Evolutionary conservation across 176 grass and related monocot genomes (phyloP), one percentile per base, ranked within the genome.

Genomic region (Echinochloa phyllopogon): DNA sequence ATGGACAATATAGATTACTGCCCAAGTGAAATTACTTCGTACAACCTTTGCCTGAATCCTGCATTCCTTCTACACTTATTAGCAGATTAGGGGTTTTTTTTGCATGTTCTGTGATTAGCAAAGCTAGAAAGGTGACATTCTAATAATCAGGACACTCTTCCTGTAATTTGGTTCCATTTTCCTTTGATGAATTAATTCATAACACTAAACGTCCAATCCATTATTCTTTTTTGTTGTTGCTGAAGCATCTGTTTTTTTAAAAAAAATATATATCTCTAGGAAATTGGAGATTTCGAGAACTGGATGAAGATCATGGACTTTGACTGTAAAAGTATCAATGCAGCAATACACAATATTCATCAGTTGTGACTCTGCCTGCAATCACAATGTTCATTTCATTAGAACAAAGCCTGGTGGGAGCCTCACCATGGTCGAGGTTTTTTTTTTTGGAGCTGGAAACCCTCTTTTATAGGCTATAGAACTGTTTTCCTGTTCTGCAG

Each of bases 281-380:
- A 92, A 90, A 92, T 95, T 37, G 80, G 87, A 77, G 91, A 95
- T 52, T 95, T 94, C 40, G 80, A 89, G 87, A 94, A 95, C 76
- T 88, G 91, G 91, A 89, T 92, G 87, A 95, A 95, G 85, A 89
- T 92, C 6, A 98, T 95, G 88, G 91, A 90, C 60, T 94, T 92
- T 13, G 91, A 94, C 77, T 93, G 92, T 78, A 92, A 98, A 95
- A 85, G 80, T 76, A 84, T 94, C 74, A 94, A 95, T 87, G 89
- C 93, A 75, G 89, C 85, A 62, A 91, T 94, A 53, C 76, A 82
- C 72, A 93, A 85, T 20, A 96, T 96, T 77, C 87, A 89, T 83
- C 84, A 83, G 52, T 59, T 67, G 67, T 96, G 84, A 91, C 24
- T 63, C 25, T 75, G 13, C 70, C 36, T 76, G 7, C 11, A 24